Evolutionary conservation across 177 flowering plant species (phyloP), one percentile per base, ranked within the genome.

Genomic region (Vitis hybrid): DNA sequence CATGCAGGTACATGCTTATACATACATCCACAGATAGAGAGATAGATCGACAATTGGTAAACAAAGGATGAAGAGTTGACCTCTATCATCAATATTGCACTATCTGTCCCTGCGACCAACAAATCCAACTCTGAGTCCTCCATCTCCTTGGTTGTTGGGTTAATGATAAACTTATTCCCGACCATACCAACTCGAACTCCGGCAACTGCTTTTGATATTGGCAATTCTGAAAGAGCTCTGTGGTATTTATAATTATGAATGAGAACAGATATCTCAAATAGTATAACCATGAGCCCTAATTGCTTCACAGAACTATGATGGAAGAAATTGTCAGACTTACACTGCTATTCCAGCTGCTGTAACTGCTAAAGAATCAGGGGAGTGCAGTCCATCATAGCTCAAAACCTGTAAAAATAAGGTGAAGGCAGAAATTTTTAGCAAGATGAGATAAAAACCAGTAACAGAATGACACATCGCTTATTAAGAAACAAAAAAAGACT

Each of bases 31-130:
- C 45, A 5, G 45, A 39, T 39, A 39, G 45, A 39, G 1, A 39
- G 45, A 39, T 39, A 39, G 45, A 39, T 7, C 8, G 1, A 66
- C 55, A 60, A 70, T 20, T 57, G 6, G 20, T n/a, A 33, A 14
- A 16, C 31, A 45, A 64, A 31, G 19, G 49, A 39, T 10, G 18
- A 48, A 29, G 66, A 45, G 8, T 67, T 60, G 18, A 90, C 98
- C 98, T 95, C 99, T 74, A 95, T 95, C 99, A 92, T 95, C 84
- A 93, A 83, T 67, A 93, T 91, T 70, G 94, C 99, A 81, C 75
- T 80, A 51, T 89, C 91, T 13, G 98, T 86, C 68, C 99, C 99
- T 51, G 99, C 97, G 59, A 95, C 72, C 60, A 93, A n/a, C 75
- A 95, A 84, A 69, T 95, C 99, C 77, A 95, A 74, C 77, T 89